These are phyloP conservation scores for Neurospora sp. DNA, from an alignment of 495 filamentous ascomycete species.

Conservation along the genomic window DNA sequence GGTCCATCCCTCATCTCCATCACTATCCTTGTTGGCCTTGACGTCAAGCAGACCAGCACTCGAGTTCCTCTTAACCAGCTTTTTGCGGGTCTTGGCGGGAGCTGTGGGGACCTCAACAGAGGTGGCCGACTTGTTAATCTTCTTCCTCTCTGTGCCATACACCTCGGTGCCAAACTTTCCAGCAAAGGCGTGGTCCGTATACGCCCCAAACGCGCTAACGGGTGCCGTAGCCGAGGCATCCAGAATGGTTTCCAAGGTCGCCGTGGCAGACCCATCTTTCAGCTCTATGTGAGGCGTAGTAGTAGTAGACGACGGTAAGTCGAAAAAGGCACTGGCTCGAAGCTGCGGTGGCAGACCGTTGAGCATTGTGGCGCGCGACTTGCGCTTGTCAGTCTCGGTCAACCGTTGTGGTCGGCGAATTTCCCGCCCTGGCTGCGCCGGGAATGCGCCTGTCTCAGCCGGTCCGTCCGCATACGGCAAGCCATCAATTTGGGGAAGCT, in stretches of 20 bases:
- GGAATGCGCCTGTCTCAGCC: conserved; percentile 21
- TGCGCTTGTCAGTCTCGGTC: conserved; percentile 24
- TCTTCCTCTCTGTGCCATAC: conserved; percentile 43
- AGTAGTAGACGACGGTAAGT: conserved; percentile 43
- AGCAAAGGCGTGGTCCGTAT: conserved; percentile 84
- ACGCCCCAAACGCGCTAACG: conserved; percentile 86
- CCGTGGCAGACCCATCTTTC: conserved; percentile 72
- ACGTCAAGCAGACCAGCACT: conserved; percentile 6
- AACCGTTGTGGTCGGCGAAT: conserved; percentile 19
- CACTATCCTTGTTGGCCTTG: conserved; percentile 4
- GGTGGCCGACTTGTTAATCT: conserved; percentile 17
- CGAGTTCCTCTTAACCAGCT: conserved; percentile 15
- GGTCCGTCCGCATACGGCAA: conserved; percentile 14
- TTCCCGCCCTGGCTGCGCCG: conserved; percentile 19
- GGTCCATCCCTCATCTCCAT: conserved; percentile 10
- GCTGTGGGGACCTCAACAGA: conserved; percentile 2
- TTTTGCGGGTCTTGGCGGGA: conserved; percentile 8
- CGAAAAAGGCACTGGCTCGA: conserved; percentile 84
- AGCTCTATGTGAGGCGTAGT: conserved; percentile 46
- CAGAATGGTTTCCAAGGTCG: conserved; percentile 83
- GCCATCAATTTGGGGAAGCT: conserved; percentile 7
- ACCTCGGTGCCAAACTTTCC: conserved; percentile 60
- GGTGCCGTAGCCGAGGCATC: conserved; percentile 90
- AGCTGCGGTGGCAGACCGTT: conserved; percentile 71
- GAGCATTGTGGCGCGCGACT: conserved; percentile 31